Conservation (phyloP, 2,329 filamentous ascomycete species). For the Cucurbitaria berberidis region DNA sequence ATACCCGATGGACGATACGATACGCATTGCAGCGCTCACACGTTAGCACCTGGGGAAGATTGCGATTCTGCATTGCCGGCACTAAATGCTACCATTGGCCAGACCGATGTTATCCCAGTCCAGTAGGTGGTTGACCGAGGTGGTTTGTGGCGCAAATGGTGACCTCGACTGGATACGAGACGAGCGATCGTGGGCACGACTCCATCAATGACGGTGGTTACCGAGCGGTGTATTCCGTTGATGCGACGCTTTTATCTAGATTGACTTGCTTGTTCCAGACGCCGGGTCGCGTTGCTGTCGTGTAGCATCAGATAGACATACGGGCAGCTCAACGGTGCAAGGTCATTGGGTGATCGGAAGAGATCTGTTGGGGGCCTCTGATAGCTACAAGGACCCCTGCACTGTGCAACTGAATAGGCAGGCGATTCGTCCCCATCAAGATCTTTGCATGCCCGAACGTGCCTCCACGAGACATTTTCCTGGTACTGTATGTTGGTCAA, state of each 20-base stretch:
- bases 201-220: not conserved
- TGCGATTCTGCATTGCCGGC: too few relatives aligned
- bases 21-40: too few relatives aligned
- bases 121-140: not conserved
- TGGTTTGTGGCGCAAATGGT: not conserved
- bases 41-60: too few relatives aligned
- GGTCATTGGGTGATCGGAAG: constrained; percentile 1
- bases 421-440: constrained; percentile 16
- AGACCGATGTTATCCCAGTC: too few relatives aligned
- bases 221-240: not conserved
- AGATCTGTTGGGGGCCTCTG: constrained; percentile 5
- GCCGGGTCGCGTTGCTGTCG: constrained; percentile 9
- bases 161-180: not conserved
- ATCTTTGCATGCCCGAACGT: constrained; percentile 13
- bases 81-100: too few relatives aligned
- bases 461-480: not conserved
- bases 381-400: constrained; percentile 14
- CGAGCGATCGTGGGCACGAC: not conserved
- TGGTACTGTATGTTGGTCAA: not conserved
- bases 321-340: not conserved
- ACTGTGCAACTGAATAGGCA: constrained; percentile 12
- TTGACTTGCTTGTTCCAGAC: constrained; percentile 1
- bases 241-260: not conserved
- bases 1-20: too few relatives aligned
- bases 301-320: not conserved